Percentiles rank a stretch among this genome's conserved stretches.
phyloP scores from a whole-genome alignment of 495 filamentous ascomycete species.

The Xylaria curta region DNA sequence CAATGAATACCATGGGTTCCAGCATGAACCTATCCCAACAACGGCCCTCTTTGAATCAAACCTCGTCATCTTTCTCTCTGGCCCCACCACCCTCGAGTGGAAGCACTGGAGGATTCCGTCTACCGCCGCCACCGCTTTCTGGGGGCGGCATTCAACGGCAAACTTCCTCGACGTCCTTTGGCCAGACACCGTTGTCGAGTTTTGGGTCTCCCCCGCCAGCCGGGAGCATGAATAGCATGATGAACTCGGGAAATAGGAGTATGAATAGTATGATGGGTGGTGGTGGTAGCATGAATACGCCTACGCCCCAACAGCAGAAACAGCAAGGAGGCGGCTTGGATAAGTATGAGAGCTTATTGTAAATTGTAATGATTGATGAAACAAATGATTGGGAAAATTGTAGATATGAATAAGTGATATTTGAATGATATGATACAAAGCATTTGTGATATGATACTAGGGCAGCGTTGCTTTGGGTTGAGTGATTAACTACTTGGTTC shows the following conservation, averaged over 20 bases:
- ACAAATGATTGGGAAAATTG: background rate
- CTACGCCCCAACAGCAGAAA: conserved; percentile 38
- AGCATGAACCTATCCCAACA: conserved; percentile 45
- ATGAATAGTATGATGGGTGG: conserved; percentile 38
- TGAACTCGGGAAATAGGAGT: conserved; percentile 34
- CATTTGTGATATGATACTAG: background rate
- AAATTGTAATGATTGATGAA: conserved; percentile 1
- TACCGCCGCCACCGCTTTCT: conserved; percentile 52
- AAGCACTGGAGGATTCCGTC: conserved; percentile 43
- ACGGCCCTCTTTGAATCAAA: conserved; percentile 35
- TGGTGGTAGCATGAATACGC: conserved; percentile 31
- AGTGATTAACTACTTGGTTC: no score
- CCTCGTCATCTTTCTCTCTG: conserved; percentile 56
- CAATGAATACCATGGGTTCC: conserved; percentile 31
- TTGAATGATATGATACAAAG: background rate
- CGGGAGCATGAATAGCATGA: conserved; percentile 37
- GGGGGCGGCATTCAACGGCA: conserved; percentile 32
- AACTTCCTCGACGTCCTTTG: conserved; percentile 29
- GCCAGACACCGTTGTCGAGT: conserved; percentile 23
- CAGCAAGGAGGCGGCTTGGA: conserved; percentile 30
- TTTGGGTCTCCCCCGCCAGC: conserved; percentile 32
- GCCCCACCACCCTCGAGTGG: conserved; percentile 52
- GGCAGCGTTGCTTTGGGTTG: background rate
- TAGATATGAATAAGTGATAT: background rate
- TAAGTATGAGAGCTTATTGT: conserved; percentile 10